Evolutionary conservation across 1,284 basidiomycete species (phyloP), one percentile per base, ranked within the genome.

Genomic region (Grifola frondosa): DNA sequence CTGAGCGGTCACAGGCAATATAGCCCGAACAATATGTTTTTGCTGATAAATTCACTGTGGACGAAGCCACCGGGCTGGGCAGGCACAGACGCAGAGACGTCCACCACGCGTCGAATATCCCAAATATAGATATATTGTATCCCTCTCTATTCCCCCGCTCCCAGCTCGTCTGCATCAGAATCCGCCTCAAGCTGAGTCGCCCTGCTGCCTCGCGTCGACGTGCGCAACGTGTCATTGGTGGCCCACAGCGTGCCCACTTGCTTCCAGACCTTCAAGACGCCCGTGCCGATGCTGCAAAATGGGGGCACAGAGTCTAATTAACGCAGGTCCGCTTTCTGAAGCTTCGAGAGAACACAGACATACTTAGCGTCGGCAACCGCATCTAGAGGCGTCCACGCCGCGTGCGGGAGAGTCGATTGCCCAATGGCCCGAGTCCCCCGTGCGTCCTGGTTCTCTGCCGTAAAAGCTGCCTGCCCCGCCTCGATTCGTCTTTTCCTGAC

Each of bases 301-400:
- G 20, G 33, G 28, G 37, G 31, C 23, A 19, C 48, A 41, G 39
- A 25, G 24, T 46, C 28, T 39, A 32, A 38, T 44, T 17, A 42
- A 30, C 37, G 29, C 17, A 30, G 28, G 23, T 26, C 22, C 15
- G 23, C 37, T 36, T 31, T 30, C 29, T 13, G 26, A 25, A n/a
- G 31, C 37, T 32, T 31, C 6, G 22, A 37, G 26, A 33, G 23
- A 41, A 21, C 26, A 33, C 28, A 28, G 30, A 76, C 82, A 53
- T 65, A 88, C 85, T 88, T 90, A 46, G 75, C 73, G 30, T 74
- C 62, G 35, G 68, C 64, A 20, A 89, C 81, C 24, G 79, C 74
- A 31, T 71, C 63, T 49, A 80, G 51, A 11, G 62, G 64, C 30
- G 77, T 65, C 87, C 88, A 89, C 52, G 53, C 60, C 17, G 59